Base-by-base conservation (phyloP, 2,329 filamentous ascomycete species). In the Phialemoniopsis sp. region DNA sequence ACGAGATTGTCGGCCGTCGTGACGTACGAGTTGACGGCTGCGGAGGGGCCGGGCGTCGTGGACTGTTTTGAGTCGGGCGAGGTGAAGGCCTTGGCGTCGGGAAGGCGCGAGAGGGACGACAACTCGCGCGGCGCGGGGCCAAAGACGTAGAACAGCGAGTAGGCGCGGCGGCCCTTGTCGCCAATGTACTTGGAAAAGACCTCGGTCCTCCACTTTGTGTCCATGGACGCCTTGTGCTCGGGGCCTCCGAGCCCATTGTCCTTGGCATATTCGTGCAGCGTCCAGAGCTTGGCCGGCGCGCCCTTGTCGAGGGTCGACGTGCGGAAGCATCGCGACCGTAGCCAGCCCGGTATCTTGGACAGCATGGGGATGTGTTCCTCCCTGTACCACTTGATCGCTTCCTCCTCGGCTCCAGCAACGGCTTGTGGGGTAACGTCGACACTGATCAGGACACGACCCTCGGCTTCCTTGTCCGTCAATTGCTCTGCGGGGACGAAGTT, bases 121-220 rank as follows among this genome's bases (percentile, higher is more conserved):
- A 91, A 68, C 48, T 91, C 84, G 17, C 86, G 74, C 0, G 86
- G 80, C 0, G 78, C 86, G 0, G 85, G 76, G 0, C 87, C 86
- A 53, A 95, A 94, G 10, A 84, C 81, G 59, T 93, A 90, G 59
- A 87, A 87, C 46, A 90, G 76, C 28, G 77, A 68, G 61, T 87
- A 93, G 0, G 72, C 70, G 14, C 85, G 72, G 33, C 79, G 70
- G 10, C 63, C 69, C 51, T 77, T 78, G 34, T 66, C 60, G 16
- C 69, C 72, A 10, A 87, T 73, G 13, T 79, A 72, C 28, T 80
- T 75, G 15, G 63, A 59, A 50, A 77, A 75, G 29, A 89, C 68
- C 36, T 80, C 70, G 3, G 70, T 67, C 13, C 72, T 66, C 76
- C 83, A 80, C 1, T 75, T 66, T 2, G 85, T 89, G 10, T 70